Percentiles rank a stretch among this genome's conserved stretches.
phyloP scores from a whole-genome alignment of 164 flowering plant species.

The Macadamia integrifolia region DNA sequence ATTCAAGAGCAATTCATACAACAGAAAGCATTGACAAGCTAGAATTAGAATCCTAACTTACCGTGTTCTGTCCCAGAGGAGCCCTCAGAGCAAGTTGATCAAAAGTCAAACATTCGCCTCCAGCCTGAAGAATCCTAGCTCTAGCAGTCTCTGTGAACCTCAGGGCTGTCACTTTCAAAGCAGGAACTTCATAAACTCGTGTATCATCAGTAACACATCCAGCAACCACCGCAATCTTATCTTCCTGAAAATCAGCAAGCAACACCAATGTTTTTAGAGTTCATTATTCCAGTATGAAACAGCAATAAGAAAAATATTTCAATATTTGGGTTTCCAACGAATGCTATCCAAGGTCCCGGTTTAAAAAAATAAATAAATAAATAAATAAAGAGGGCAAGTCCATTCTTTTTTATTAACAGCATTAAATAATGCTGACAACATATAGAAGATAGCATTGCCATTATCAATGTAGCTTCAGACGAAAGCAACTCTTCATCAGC shows the following conservation, averaged over 20 bases:
- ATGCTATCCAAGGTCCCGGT: too few relatives aligned
- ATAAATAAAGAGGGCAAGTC: too few relatives aligned
- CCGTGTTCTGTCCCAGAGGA: not conserved
- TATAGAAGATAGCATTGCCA: too few relatives aligned
- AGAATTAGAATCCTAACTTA: not conserved
- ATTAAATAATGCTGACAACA: too few relatives aligned
- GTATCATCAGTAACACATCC: not conserved
- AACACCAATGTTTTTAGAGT: not conserved
- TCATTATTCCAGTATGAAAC: not conserved
- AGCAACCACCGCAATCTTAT: slow-evolving; percentile 1
- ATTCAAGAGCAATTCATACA: too few relatives aligned
- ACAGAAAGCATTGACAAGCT: too few relatives aligned
- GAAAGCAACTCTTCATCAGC: too few relatives aligned
- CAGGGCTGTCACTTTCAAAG: not conserved
- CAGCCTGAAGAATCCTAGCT: not conserved
- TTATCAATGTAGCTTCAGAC: too few relatives aligned
- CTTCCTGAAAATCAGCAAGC: not conserved
- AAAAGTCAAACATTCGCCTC: slow-evolving; percentile 1
- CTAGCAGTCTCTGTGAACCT: not conserved
- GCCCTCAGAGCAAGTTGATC: not conserved
- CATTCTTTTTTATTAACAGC: too few relatives aligned
- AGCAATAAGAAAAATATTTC: not conserved
- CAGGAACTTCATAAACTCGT: not conserved
- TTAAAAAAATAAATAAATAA: too few relatives aligned
- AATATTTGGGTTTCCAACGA: too few relatives aligned